These are phyloP conservation scores for Cystobasidium slooffiae DNA, from an alignment of 1,284 basidiomycete genomes.

Conservation along the genomic window DNA sequence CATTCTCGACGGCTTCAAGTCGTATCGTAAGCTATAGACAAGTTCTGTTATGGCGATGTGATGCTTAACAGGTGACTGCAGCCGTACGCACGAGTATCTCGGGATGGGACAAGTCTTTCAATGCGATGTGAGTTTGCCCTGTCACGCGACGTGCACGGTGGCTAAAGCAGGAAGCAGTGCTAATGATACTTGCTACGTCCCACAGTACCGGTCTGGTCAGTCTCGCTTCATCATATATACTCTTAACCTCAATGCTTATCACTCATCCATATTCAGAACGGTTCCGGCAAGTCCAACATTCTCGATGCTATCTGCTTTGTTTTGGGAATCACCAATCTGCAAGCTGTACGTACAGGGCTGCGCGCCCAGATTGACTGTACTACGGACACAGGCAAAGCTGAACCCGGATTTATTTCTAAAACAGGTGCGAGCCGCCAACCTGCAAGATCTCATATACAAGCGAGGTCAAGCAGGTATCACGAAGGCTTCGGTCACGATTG, in stretches of 20 bases:
- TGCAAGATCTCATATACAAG: slow-evolving; percentile 97
- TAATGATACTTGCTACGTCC: neutral
- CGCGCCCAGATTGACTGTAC: neutral
- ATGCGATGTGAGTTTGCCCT: slow-evolving; percentile 52
- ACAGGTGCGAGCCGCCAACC: slow-evolving; percentile 92
- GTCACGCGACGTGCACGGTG: neutral
- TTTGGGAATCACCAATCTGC: slow-evolving; percentile 91
- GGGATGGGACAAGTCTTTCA: slow-evolving; percentile 60
- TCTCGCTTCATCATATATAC: too few relatives aligned
- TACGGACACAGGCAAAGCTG: too few relatives aligned
- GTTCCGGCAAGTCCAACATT: slow-evolving; percentile 89
- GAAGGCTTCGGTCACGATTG: slow-evolving; percentile 97
- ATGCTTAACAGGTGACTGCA: slow-evolving; percentile 42
- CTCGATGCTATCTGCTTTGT: slow-evolving; percentile 97
- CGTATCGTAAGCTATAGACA: slow-evolving; percentile 45
- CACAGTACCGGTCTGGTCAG: slow-evolving; percentile 39
- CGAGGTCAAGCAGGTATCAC: slow-evolving; percentile 96
- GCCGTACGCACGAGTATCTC: slow-evolving; percentile 57
- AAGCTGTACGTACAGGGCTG: slow-evolving; percentile 21
- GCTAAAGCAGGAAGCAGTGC: neutral
- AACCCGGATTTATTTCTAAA: neutral
- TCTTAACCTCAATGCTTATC: too few relatives aligned
- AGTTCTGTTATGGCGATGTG: slow-evolving; percentile 39
- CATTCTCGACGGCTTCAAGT: slow-evolving; percentile 61
- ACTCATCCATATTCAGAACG: too few relatives aligned